These are phyloP conservation scores for Euphorbia pulcherrima DNA, from an alignment of 345 rosid genomes.

Conservation along the genomic window DNA sequence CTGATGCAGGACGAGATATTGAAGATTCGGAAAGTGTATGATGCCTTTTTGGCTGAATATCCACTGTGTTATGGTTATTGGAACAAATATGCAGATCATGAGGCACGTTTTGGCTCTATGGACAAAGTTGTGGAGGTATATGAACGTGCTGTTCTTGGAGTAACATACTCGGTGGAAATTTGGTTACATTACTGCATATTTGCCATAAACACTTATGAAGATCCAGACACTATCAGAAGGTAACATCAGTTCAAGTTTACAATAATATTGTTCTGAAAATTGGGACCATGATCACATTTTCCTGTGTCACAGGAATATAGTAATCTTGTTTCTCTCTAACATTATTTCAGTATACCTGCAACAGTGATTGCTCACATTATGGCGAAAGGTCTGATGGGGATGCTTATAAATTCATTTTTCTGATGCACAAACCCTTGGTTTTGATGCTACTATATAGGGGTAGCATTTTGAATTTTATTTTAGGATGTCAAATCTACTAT, in stretches of 20 bases:
- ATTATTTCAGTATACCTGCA: constrained; percentile 56
- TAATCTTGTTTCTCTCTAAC: constrained; percentile 54
- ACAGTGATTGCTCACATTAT: constrained; percentile 61
- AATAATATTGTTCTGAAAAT: constrained; percentile 28
- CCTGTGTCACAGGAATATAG: constrained; percentile 33
- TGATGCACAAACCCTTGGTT: constrained; percentile 36
- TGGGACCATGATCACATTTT: constrained; percentile 29
- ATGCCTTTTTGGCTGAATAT: constrained; percentile 85
- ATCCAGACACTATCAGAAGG: constrained; percentile 94
- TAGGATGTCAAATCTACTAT: constrained; percentile 25
- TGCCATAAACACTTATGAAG: constrained; percentile 78
- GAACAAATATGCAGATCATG: constrained; percentile 98
- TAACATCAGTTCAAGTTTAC: constrained; percentile 31
- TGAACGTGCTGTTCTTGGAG: constrained; percentile 85
- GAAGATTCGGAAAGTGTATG: constrained; percentile 81
- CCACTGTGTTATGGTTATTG: constrained; percentile 98
- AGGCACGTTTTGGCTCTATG: constrained; percentile 76
- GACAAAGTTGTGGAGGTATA: constrained; percentile 96
- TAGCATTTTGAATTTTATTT: constrained; percentile 34
- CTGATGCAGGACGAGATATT: constrained; percentile 65
- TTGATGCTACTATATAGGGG: constrained; percentile 24
- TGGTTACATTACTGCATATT: constrained; percentile 91
- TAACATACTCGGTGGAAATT: constrained; percentile 96
- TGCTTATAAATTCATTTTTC: constrained; percentile 39
- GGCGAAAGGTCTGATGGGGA: constrained; percentile 66